phyloP scores from a whole-genome alignment of 2,329 filamentous ascomycete genomes.

The Eurotiales sp. region DNA sequence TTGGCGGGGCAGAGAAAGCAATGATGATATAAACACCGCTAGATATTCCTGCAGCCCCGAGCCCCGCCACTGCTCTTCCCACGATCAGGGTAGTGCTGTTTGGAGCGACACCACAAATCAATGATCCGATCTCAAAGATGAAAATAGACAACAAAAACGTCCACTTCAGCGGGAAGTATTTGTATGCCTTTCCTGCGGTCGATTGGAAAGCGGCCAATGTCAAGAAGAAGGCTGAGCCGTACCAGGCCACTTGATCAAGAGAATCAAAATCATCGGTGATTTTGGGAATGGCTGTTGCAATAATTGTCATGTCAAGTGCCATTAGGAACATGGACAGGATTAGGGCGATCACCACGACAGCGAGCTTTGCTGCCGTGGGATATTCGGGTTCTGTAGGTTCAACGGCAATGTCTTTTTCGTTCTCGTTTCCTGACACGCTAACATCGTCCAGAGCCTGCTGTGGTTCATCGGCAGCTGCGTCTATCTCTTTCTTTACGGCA shows the following conservation, averaged over 20 bases:
- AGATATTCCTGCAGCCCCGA: slow-evolving; percentile 32
- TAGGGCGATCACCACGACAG: slow-evolving; percentile 14
- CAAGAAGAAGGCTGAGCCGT: slow-evolving; percentile 35
- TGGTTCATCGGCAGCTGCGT: background rate
- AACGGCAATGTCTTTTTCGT: background rate
- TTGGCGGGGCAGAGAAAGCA: slow-evolving; percentile 17
- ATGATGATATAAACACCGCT: slow-evolving; percentile 27
- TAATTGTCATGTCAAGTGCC: slow-evolving; percentile 24
- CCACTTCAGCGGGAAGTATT: slow-evolving; percentile 29
- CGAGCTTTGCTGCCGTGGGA: slow-evolving; percentile 11
- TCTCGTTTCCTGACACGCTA: background rate
- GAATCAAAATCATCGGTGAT: slow-evolving; percentile 26
- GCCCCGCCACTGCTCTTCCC: slow-evolving; percentile 35
- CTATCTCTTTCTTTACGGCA: background rate
- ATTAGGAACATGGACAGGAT: slow-evolving; percentile 17
- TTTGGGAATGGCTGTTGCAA: slow-evolving; percentile 29
- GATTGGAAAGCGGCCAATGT: slow-evolving; percentile 31
- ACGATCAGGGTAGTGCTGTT: slow-evolving; percentile 34
- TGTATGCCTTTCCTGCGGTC: slow-evolving; percentile 30
- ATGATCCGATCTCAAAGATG: slow-evolving; percentile 40
- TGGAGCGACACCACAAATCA: slow-evolving; percentile 38
- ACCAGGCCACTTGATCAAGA: slow-evolving; percentile 34
- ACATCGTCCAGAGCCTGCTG: background rate
- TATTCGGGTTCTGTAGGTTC: slow-evolving; percentile 11
- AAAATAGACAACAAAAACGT: slow-evolving; percentile 34